Conservation (phyloP, 441 rosid species). For the Kokia cookei region DNA sequence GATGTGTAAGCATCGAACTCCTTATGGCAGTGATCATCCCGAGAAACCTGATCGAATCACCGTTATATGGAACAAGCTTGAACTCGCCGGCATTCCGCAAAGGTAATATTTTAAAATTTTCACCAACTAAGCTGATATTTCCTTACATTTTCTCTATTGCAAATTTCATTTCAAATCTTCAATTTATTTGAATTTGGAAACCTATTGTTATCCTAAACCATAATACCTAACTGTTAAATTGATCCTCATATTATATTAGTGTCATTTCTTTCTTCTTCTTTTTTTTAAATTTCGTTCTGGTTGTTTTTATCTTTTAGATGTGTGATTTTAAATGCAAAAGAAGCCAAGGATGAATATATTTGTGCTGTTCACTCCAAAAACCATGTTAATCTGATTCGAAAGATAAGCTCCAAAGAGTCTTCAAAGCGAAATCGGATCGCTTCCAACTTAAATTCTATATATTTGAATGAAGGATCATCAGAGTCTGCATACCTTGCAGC, state of each 20-base stretch:
- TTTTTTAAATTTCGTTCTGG: not conserved
- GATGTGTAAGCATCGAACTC: conserved; percentile 77
- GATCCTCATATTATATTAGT: not conserved
- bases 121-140: not conserved
- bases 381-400: conserved; percentile 62
- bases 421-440: conserved; percentile 48
- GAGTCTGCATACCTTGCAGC: conserved; percentile 86
- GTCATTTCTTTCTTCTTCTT: not conserved
- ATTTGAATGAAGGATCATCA: conserved; percentile 79
- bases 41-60: conserved; percentile 80
- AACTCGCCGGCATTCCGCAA: conserved; percentile 46
- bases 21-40: conserved; percentile 57
- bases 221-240: not conserved
- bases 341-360: conserved; percentile 60
- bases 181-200: not conserved
- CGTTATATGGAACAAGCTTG: conserved; percentile 74
- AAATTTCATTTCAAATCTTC: not conserved
- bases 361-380: conserved; percentile 53
- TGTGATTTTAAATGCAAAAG: conserved; percentile 55
- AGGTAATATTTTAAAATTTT: conserved; percentile 27
- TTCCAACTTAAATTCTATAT: conserved; percentile 58
- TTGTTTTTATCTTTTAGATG: conserved; percentile 46
- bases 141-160: not conserved
- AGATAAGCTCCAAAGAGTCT: conserved; percentile 54
- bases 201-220: not conserved